Evolutionary conservation across 495 filamentous ascomycete genomes (phyloP), one percentile per base, ranked within the genome.

Genomic region (Aeminium ludgeri): DNA sequence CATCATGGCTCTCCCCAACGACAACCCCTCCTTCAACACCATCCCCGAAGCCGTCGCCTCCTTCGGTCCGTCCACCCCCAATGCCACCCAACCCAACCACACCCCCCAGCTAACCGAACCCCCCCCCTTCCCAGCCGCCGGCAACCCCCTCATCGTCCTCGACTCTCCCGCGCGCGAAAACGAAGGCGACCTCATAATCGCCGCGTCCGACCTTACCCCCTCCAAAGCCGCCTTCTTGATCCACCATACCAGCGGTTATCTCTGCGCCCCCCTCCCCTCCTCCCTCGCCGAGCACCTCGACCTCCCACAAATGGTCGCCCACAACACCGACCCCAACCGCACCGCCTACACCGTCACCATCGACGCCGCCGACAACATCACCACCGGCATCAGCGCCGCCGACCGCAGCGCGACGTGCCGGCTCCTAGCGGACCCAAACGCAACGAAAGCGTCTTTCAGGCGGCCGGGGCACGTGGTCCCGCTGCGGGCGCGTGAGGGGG

Each of bases 131-230:
- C 30, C 47, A 92, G 86, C 72, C 49, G 70, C 78, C 62, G 86
- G 85, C 59, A 74, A 96, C 59, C 96, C 96, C 70, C 82, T 97
- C 55, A 73, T 97, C 39, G 85, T 93, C 16, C 82, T 96, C 45
- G 91, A 97, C 63, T 78, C 79, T 44, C 72, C 79, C 35, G 69
- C 76, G 41, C 86, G 89, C 55, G 91, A 97, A 58, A 96, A 96
- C 61, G 91, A 97, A 68, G 91, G 85, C 52, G 89, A 97, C 63
- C 76, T 97, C 19, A 92, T 97, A 59, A 87, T 95, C 53, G 83
- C 91, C 38, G 91, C 86, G 17, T 68, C 84, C 27, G 70, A 81
- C 48, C 65, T 95, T 52, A 95, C 87, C 16, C 67, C 83, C 12
- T 70, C 81, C 38, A 86, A 96, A 59, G 86, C 86, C 81, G 85